Conservation (phyloP, 352 stramenopile genomes). For the Phytophthora cryptogea region DNA sequence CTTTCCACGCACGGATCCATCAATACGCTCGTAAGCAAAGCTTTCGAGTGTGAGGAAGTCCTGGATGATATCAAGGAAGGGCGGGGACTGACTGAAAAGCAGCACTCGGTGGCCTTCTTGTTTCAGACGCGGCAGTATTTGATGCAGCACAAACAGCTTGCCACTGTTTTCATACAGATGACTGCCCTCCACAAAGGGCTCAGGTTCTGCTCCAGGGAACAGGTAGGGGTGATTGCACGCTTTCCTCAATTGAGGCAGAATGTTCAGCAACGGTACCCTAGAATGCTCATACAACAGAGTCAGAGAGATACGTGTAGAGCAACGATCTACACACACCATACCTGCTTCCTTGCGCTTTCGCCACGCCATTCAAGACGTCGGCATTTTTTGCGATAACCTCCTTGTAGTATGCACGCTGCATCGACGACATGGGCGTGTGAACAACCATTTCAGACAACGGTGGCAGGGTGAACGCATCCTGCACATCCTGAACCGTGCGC, state of each 20-base stretch:
- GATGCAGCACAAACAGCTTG: constrained; percentile 87
- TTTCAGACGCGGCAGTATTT: constrained; percentile 79
- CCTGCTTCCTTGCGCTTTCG: constrained; percentile 34
- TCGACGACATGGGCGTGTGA: constrained; percentile 73
- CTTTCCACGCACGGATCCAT: constrained; percentile 75
- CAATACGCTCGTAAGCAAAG: constrained; percentile 80
- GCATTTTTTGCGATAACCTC: constrained; percentile 73
- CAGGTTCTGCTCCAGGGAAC: constrained; percentile 80
- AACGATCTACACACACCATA: constrained; percentile 9
- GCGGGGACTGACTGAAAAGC: constrained; percentile 80
- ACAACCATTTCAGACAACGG: constrained; percentile 80
- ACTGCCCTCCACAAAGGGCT: constrained; percentile 72
- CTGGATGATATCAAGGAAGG: constrained; percentile 81
- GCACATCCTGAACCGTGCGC: constrained; percentile 70
- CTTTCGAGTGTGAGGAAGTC: constrained; percentile 78
- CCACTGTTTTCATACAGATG: constrained; percentile 81
- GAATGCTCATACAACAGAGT: constrained; percentile 6
- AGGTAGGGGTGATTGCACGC: constrained; percentile 92
- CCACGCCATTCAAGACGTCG: constrained; percentile 51
- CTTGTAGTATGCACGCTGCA: constrained; percentile 86
- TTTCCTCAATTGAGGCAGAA: constrained; percentile 94
- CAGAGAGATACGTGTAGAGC: neutral
- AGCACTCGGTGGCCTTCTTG: constrained; percentile 84
- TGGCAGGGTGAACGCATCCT: constrained; percentile 67
- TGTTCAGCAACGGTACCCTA: constrained; percentile 94